These are phyloP conservation scores for Yamadazyma membranifaciens DNA, from an alignment of 1,139 yeast species.

Conservation along the genomic window DNA sequence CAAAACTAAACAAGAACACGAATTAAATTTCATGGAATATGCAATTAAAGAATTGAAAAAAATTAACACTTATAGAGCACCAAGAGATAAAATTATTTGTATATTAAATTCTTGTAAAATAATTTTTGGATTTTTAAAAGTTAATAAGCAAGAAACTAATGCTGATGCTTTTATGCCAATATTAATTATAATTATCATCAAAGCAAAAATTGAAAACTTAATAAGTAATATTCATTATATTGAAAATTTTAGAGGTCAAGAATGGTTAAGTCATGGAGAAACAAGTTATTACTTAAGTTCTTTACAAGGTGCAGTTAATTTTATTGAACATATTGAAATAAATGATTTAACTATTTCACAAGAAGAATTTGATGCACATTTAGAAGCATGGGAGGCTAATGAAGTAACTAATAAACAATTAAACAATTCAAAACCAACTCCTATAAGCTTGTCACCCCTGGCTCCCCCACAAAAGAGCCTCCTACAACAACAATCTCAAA, in stretches of 20 bases:
- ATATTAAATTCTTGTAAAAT: constrained; percentile 89
- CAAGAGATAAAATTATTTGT: constrained; percentile 92
- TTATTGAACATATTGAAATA: constrained; percentile 59
- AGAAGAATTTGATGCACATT: constrained; percentile 52
- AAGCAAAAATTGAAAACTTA: constrained; percentile 60
- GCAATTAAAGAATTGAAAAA: constrained; percentile 74
- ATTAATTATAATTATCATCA: constrained; percentile 73
- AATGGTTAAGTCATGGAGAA: constrained; percentile 74
- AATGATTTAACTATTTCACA: constrained; percentile 61
- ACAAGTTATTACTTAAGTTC: constrained; percentile 85
- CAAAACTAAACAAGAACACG: constrained; percentile 25
- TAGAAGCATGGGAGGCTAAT: constrained; percentile 52
- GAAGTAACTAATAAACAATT: constrained; percentile 15
- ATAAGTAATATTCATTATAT: constrained; percentile 81
- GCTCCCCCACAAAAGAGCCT: constrained; percentile 10
- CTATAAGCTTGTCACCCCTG: constrained; percentile 22
- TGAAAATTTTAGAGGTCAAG: constrained; percentile 75
- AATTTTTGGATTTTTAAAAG: constrained; percentile 80
- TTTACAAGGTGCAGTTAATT: constrained; percentile 80
- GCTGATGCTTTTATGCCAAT: constrained; percentile 94
- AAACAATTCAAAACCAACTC: constrained; percentile 17
- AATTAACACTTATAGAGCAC: constrained; percentile 83
- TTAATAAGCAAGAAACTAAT: constrained; percentile 66
- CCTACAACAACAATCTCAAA: constrained; percentile 3
- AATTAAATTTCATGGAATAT: constrained; percentile 57